Evolutionary conservation across 192 early-diverging fungal species (phyloP).

Genomic region (Spizellomyces sp.): DNA sequence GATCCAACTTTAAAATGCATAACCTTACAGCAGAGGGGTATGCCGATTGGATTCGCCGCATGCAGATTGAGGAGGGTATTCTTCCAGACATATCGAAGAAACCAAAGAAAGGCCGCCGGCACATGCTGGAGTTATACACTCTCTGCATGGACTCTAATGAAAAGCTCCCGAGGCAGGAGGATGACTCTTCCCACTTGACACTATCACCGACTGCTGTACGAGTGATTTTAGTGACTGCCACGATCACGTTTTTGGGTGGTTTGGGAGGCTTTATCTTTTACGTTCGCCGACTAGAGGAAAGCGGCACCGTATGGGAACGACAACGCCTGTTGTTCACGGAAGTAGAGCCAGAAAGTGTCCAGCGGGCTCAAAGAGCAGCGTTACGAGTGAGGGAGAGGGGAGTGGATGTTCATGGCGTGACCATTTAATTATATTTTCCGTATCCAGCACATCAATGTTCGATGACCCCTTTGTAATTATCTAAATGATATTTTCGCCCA

Average conservation of each 20-base stretch:
- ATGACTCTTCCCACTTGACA: background rate
- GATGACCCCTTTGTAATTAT: too few species aligned
- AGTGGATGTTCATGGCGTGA: constrained; percentile 6
- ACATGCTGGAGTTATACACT: background rate
- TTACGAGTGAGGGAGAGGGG: background rate
- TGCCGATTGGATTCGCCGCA: constrained; percentile 19
- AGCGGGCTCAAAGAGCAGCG: constrained; percentile 6
- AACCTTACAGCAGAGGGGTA: constrained; percentile 15
- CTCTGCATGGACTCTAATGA: constrained; percentile 17
- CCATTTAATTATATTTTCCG: background rate
- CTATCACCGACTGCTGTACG: constrained; percentile 4
- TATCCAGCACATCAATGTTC: too few species aligned
- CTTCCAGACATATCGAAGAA: background rate
- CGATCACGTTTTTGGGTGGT: constrained; percentile 4
- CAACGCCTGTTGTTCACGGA: constrained; percentile 11
- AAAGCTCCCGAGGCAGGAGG: constrained; percentile 1
- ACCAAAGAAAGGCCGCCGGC: background rate
- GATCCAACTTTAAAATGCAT: constrained; percentile 26
- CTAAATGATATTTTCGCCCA: too few species aligned
- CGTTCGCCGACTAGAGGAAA: constrained; percentile 1
- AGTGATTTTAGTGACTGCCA: constrained; percentile 1
- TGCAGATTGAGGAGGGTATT: constrained; percentile 7
- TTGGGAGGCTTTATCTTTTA: constrained; percentile 7
- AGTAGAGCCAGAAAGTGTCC: constrained; percentile 5
- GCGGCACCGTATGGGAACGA: constrained; percentile 6